These are phyloP conservation scores for Lodderomyces elongisporus DNA, from an alignment of 1,139 yeast species.

Conservation along the genomic window DNA sequence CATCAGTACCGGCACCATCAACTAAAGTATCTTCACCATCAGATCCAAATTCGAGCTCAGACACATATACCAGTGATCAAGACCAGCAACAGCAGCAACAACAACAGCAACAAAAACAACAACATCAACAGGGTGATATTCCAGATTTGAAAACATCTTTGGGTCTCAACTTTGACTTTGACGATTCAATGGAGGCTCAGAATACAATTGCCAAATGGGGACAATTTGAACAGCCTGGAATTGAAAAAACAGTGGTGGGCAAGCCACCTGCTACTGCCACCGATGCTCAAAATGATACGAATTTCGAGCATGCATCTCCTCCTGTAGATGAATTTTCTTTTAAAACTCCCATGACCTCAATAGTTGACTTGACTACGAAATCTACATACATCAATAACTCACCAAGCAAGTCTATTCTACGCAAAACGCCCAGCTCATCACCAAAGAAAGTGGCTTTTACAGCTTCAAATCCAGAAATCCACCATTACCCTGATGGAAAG, in stretches of 20 bases:
- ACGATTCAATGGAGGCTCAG: constrained; percentile 15
- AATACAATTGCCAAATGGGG: constrained; percentile 12
- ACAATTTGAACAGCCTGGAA: constrained; percentile 1
- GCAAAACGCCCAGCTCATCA: constrained; percentile 25
- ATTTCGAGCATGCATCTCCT: no score
- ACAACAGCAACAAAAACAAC: neutral
- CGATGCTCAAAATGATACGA: no score
- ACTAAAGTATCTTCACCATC: constrained; percentile 1
- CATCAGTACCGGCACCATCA: constrained; percentile 15
- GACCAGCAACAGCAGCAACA: constrained; percentile 7
- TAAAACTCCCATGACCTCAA: constrained; percentile 24
- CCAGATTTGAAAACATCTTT: constrained; percentile 14
- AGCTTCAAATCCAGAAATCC: constrained; percentile 29
- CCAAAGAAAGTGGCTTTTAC: constrained; percentile 42
- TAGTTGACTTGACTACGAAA: constrained; percentile 16
- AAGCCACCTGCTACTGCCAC: no score
- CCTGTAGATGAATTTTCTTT: constrained; percentile 29
- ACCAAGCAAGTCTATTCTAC: constrained; percentile 42
- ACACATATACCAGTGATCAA: constrained; percentile 37
- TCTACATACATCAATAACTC: constrained; percentile 14
- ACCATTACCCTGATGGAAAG: constrained; percentile 29
- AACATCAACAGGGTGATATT: neutral
- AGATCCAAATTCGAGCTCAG: constrained; percentile 39
- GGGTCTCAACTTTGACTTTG: constrained; percentile 26
- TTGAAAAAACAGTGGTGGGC: no score